Base-by-base conservation (phyloP, 768 basidiomycete genomes). In the Dioszegia crocea region DNA sequence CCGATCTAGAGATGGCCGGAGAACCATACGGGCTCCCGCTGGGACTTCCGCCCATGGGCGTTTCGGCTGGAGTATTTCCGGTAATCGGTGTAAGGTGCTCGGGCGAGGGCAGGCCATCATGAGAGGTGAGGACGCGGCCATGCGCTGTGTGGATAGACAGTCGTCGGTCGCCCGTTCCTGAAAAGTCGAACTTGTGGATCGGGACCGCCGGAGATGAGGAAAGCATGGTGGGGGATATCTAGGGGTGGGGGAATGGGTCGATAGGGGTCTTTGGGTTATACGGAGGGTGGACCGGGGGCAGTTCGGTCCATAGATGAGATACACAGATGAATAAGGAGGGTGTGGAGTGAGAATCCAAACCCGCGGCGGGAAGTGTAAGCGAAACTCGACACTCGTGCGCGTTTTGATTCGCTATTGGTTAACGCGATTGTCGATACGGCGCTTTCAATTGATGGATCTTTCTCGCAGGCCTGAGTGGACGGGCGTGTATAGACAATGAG, bases 201-300 rank as follows among this genome's bases (percentile, higher is more conserved):
- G 75, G 75, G 49, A 76, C 56, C 24, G 75, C 67, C 21, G 73
- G 73, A 31, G 56, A 61, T 17, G 75, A 67, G 23, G 71, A 73
- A 21, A 76, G 64, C 75, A 76, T 76, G 3, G 38, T 55, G 33
- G 26, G 8, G 14, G 40, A 19, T 33, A 6, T 36, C 6, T 21
- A 36, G 5, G 31, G n/a, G 44, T 45, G 23, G 17, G 3, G 44
- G 44, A 23, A 11, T 24, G 27, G 14, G 8, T 27, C 29, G 27
- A 29, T 30, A 5, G 31, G 16, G 46, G 46, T 6, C 31, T 12
- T 4, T 19, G 45, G 45, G 26, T 19, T 46, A 46, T 48, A 21
- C 24, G 23, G 23, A 14, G 19, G 2, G 30, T n/a, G 49, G 49
- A 36, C 49, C 49, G 49, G 30, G 21, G 49, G 33, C n/a, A n/a